These are phyloP conservation scores for Medicago truncatula DNA, from an alignment of 306 rosid genomes.

Conservation along the genomic window MtrunA17r5.0-ANR NC_053049.1:15978501-15979000, in stretches of 20 bases:
- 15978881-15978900: neutral
- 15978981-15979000: constrained; percentile 64
- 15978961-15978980: constrained; percentile 48
- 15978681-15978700: constrained; percentile 48
- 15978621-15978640: constrained; percentile 51
- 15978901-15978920: constrained; percentile 58
- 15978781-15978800: constrained; percentile 50
- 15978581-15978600: neutral
- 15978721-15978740: constrained; percentile 73
- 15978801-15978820: constrained; percentile 55
- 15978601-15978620: constrained; percentile 41
- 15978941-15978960: constrained; percentile 45
- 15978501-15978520: too few species aligned
- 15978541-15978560: neutral
- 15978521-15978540: neutral
- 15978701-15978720: constrained; percentile 55
- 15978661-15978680: constrained; percentile 54
- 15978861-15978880: constrained; percentile 29
- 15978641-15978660: constrained; percentile 40
- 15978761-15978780: constrained; percentile 37
- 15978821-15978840: constrained; percentile 60
- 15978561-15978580: neutral
- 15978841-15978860: constrained; percentile 36
- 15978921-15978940: constrained; percentile 55
- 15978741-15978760: constrained; percentile 53